Percentiles rank a stretch among this genome's conserved stretches.
Conservation (phyloP, 441 rosid genomes). For the Biscutella laevigata region DNA sequence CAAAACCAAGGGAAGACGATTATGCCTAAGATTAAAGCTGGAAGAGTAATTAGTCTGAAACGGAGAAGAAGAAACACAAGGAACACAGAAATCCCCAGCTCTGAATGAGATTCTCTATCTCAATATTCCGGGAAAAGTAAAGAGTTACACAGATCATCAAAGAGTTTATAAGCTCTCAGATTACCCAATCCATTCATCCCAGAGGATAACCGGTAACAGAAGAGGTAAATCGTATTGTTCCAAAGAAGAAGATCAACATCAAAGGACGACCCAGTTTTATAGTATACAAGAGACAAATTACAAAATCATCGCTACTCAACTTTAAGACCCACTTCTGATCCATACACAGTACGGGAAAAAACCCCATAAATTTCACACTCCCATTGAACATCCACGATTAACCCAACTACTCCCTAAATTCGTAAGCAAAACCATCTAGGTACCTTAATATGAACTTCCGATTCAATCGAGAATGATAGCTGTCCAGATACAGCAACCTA, state of each 20-base stretch:
- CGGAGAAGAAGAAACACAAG: not conserved
- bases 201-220: not conserved
- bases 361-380: not conserved
- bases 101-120: not conserved
- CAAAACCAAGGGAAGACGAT: not conserved
- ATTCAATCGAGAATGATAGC: constrained; percentile 18
- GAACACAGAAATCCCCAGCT: not conserved
- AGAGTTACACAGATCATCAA: not conserved
- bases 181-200: not conserved
- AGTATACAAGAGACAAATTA: not conserved
- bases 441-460: constrained; percentile 20
- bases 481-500: constrained; percentile 8
- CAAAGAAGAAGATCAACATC: not conserved
- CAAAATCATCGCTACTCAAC: constrained; percentile 7
- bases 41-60: not conserved
- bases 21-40: not conserved
- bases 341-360: not conserved
- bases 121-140: not conserved
- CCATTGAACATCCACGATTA: not conserved
- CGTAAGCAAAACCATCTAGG: constrained; percentile 1
- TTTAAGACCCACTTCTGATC: constrained; percentile 5
- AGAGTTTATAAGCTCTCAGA: constrained; percentile 1
- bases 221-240: too few relatives aligned
- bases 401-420: not conserved
- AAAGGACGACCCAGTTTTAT: not conserved